Evolutionary conservation across 1,284 basidiomycete genomes (phyloP).

Genomic region (Agaricales sp.): DNA sequence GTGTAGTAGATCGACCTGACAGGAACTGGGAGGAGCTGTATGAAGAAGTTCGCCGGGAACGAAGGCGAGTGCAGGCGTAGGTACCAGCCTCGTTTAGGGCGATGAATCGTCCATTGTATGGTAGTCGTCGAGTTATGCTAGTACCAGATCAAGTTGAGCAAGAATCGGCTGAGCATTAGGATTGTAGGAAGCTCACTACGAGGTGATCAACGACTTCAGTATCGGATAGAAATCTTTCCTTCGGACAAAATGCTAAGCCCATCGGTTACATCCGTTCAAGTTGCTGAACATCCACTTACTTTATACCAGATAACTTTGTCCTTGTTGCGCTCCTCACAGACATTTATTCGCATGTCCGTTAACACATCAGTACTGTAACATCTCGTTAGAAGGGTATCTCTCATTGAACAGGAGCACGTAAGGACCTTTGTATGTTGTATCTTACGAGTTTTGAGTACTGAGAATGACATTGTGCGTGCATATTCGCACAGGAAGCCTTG

Average conservation of each 20-base stretch:
- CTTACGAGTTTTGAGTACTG: conserved; percentile 9
- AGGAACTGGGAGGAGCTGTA: conserved; percentile 51
- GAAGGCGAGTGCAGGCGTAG: conserved; percentile 58
- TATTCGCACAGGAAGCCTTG: too few species aligned
- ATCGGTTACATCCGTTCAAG: too few species aligned
- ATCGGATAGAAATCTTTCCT: conserved; percentile 67
- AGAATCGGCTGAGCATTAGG: neutral
- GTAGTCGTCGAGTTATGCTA: conserved; percentile 58
- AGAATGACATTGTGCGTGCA: neutral
- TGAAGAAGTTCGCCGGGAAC: conserved; percentile 55
- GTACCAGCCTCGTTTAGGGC: conserved; percentile 72
- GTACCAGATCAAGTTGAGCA: neutral
- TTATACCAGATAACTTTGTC: conserved; percentile 65
- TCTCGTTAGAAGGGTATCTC: too few species aligned
- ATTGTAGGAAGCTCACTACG: conserved; percentile 34
- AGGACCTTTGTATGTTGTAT: conserved; percentile 24
- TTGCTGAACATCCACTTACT: too few species aligned
- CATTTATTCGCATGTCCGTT: conserved; percentile 57
- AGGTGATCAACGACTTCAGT: conserved; percentile 66
- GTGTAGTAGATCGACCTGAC: conserved; percentile 41
- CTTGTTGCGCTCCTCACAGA: conserved; percentile 41
- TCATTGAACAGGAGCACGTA: too few species aligned
- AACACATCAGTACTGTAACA: conserved; percentile 63
- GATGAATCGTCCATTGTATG: conserved; percentile 63
- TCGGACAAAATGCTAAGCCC: conserved; percentile 12